Evolutionary conservation across 306 rosid genomes (phyloP).

Genomic region (Cajanus cajan): DNA sequence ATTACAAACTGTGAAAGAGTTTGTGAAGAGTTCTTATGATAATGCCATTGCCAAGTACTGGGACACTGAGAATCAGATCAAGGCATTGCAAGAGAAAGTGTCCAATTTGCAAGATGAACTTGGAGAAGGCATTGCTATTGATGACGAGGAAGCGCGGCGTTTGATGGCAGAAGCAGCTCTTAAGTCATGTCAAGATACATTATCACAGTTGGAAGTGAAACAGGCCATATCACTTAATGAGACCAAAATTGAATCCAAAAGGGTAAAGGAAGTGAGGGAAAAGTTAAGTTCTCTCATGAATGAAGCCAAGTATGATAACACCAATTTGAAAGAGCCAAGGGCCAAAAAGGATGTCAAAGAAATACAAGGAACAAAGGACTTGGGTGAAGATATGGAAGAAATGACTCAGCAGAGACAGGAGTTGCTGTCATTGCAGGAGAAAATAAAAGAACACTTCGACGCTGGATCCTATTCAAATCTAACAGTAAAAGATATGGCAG

Average conservation of each 20-base stretch:
- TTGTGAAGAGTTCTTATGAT: constrained; percentile 78
- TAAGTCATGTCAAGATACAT: constrained; percentile 65
- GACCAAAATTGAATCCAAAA: constrained; percentile 53
- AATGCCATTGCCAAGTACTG: constrained; percentile 58
- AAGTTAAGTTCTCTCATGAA: constrained; percentile 49
- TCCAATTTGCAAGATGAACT: constrained; percentile 64
- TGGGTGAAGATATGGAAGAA: constrained; percentile 30
- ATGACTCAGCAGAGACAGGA: constrained; percentile 42
- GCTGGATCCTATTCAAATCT: constrained; percentile 43
- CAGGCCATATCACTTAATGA: constrained; percentile 54
- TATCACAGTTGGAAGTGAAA: constrained; percentile 55
- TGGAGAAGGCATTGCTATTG: constrained; percentile 66
- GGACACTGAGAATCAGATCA: constrained; percentile 69
- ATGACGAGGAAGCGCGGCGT: constrained; percentile 71
- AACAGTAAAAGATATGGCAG: constrained; percentile 74
- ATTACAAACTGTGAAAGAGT: constrained; percentile 84
- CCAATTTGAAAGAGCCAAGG: constrained; percentile 5
- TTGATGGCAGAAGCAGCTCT: constrained; percentile 80
- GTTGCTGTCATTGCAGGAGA: constrained; percentile 41
- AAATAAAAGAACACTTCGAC: constrained; percentile 60
- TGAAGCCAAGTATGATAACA: constrained; percentile 22
- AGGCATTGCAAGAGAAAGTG: constrained; percentile 61
- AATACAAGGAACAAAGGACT: neutral
- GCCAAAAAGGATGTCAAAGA: constrained; percentile 18
- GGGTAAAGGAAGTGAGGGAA: constrained; percentile 46